Base-by-base conservation (phyloP, 352 stramenopile species). In the Globisporangium viniferum region DNA sequence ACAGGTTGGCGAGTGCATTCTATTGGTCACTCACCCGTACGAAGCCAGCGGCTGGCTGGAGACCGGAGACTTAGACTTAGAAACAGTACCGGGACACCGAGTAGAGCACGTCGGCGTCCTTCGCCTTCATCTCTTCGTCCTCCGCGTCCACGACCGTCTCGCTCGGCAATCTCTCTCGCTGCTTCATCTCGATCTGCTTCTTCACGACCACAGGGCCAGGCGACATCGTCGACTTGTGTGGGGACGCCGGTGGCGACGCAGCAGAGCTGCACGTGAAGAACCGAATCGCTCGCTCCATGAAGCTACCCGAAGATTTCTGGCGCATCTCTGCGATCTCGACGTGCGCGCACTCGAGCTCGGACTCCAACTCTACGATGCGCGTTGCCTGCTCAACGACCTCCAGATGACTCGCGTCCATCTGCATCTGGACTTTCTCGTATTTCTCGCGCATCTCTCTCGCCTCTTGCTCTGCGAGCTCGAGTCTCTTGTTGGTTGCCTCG, bases 201-300 rank as follows among this genome's bases (percentile, higher is more conserved):
- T 75, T 66, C 20, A 74, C 57, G 48, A 76, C 75, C 69, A 83
- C 72, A 59, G 57, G 41, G 31, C 59, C 63, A 69, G 58, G 60
- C 33, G 41, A 27, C 65, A 27, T 66, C 65, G n/a, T 66, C 24
- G 55, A 72, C 66, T 51, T 67, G n/a, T 10, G 48, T 9, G 84
- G 77, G n/a, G 79, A 86, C 33, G 71, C 73, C 0, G 82, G 75
- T 3, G 76, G 75, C 0, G 80, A 78, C 27, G 82, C 77, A 31
- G 79, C 78, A 12, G 79, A 75, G 73, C 79, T 94, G 78, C 88
- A 95, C 9, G 88, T 95, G 67, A 95, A 92, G 61, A 95, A 95
- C n/a, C 86, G 84, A 54, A 95, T 88, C 31, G 89, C 76, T 24
- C 86, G 86, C 75, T 93, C 86, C 15, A 94, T 68, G 0, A 94